A percentile compares a stretch with the other conserved stretches of the same genome.
Evolutionary conservation across 2,329 filamentous ascomycete species (phyloP).

Genomic region (Fusarium gaditjirri): DNA sequence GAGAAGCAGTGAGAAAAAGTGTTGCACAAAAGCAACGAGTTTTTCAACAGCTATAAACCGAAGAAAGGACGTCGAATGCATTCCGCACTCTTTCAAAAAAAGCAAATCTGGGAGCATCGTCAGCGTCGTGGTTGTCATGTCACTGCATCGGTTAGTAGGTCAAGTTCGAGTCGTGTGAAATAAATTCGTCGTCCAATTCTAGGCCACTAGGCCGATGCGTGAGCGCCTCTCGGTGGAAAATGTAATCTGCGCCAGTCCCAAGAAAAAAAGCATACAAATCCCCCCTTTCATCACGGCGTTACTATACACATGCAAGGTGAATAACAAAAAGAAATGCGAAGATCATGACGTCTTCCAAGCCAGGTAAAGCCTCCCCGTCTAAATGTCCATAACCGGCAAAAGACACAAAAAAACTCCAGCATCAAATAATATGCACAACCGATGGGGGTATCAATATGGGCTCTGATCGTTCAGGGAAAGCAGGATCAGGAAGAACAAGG

Average conservation of each 20-base stretch:
- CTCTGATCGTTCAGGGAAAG: not conserved
- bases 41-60: constrained; percentile 32
- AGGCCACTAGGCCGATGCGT: constrained; percentile 40
- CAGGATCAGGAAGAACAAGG: constrained; percentile 45
- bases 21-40: constrained; percentile 37
- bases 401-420: constrained; percentile 26
- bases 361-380: constrained; percentile 14
- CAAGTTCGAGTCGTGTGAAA: constrained; percentile 22
- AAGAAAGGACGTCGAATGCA: constrained; percentile 21
- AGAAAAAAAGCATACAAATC: not conserved
- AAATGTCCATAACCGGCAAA: constrained; percentile 12
- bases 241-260: constrained; percentile 27
- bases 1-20: constrained; percentile 63
- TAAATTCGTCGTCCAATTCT: constrained; percentile 40
- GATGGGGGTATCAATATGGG: constrained; percentile 15
- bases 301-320: constrained; percentile 37
- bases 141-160: constrained; percentile 48
- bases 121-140: constrained; percentile 20
- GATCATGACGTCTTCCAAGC: constrained; percentile 11
- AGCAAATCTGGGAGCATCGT: not conserved
- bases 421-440: constrained; percentile 14
- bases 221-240: not conserved
- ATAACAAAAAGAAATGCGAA: constrained; percentile 5
- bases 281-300: constrained; percentile 38
- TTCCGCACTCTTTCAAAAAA: not conserved